A percentile compares a stretch with the other conserved stretches of the same genome.
phyloP scores from a whole-genome alignment of 1,284 basidiomycete species.

The Malassezia globosa region DNA sequence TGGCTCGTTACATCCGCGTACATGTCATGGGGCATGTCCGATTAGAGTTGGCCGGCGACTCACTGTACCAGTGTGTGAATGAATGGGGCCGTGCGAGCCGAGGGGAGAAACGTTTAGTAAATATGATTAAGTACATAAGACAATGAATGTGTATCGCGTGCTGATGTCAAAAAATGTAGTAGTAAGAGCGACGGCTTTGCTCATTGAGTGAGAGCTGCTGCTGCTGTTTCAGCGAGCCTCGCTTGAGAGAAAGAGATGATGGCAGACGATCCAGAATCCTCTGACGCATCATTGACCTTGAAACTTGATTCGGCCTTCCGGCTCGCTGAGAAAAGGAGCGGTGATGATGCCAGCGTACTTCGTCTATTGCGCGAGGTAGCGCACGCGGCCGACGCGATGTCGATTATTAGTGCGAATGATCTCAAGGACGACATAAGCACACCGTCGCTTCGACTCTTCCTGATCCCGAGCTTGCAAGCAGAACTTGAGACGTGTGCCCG shows the following conservation, averaged over 20 bases:
- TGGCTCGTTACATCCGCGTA: constrained; percentile 36
- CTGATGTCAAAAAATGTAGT: too few relatives aligned
- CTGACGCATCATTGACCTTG: constrained; percentile 4
- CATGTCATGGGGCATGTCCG: constrained; percentile 4
- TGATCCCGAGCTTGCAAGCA: constrained; percentile 25
- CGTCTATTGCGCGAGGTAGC: constrained; percentile 16
- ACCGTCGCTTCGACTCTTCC: constrained; percentile 28
- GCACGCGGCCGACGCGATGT: constrained; percentile 24
- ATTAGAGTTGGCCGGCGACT: too few relatives aligned
- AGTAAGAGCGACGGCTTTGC: too few relatives aligned
- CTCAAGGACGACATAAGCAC: constrained; percentile 29
- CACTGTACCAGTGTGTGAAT: too few relatives aligned
- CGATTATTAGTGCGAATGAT: constrained; percentile 28
- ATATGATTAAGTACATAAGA: not conserved
- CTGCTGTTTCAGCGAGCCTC: too few relatives aligned
- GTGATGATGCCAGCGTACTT: not conserved
- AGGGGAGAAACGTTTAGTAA: constrained; percentile 6
- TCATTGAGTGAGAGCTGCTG: too few relatives aligned
- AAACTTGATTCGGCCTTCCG: not conserved
- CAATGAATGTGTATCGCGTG: too few relatives aligned
- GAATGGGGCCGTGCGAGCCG: not conserved
- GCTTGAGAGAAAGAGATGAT: too few relatives aligned
- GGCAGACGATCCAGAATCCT: not conserved
- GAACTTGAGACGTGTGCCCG: constrained; percentile 18
- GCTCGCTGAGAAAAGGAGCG: not conserved